phyloP scores from a whole-genome alignment of 345 rosid genomes.

The Rhodamnia argentea region DNA sequence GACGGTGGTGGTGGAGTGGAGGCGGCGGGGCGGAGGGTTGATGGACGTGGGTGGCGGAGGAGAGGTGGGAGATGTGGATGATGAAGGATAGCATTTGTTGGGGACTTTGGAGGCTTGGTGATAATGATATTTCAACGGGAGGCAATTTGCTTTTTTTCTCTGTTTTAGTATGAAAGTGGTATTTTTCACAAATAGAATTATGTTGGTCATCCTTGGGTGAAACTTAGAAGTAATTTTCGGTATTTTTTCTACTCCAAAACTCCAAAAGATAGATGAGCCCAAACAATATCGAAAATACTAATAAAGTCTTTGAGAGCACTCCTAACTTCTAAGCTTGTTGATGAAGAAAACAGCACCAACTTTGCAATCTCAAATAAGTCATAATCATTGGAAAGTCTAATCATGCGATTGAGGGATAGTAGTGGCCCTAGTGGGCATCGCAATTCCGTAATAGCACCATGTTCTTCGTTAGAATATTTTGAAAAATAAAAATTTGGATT shows the following conservation, averaged over 20 bases:
- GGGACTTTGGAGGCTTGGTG: background rate
- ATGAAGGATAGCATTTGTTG: background rate
- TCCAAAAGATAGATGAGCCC: background rate
- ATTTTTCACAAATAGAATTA: background rate
- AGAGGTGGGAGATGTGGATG: background rate
- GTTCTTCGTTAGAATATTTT: background rate
- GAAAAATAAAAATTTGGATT: background rate
- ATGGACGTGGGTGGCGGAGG: no score
- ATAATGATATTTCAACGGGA: background rate
- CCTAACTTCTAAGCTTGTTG: background rate
- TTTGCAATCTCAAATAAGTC: background rate
- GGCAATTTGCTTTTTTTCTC: background rate
- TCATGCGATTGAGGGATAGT: background rate
- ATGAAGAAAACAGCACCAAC: background rate
- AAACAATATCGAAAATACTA: background rate
- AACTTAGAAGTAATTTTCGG: background rate
- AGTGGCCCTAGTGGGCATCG: background rate
- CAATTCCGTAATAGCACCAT: background rate
- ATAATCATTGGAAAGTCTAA: background rate
- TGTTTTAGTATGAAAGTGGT: background rate
- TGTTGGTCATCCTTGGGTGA: background rate
- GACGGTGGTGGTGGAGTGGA: background rate
- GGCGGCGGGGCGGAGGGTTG: no score
- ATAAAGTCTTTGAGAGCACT: background rate
- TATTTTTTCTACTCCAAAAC: background rate